Base-by-base conservation (phyloP, 441 rosid species). In the Gossypium gossypioides region DNA sequence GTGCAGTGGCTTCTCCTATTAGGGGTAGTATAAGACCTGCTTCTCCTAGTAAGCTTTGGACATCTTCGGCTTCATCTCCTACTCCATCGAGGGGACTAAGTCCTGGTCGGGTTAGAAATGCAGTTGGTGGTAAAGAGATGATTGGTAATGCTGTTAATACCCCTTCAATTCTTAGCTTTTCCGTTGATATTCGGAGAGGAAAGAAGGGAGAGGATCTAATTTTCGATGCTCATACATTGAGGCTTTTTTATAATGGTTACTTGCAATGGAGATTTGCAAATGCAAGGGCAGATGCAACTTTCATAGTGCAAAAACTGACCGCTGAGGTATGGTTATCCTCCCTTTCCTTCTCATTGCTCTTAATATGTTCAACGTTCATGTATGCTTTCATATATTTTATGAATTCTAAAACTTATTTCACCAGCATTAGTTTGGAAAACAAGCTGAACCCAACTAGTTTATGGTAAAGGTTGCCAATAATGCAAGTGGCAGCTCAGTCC, bases 101-200 rank as follows among this genome's bases (percentile, higher is more conserved):
- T 79, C 90, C 94, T 71, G 82, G 84, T 19, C 77, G 87, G 72
- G 81, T 74, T 75, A 87, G 88, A 56, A 80, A 78, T 78, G 81
- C 80, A 46, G 82, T 75, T 75, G 77, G 80, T 22, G 50, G 25
- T 54, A 54, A 54, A 19, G 58, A 61, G 6, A 70, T 72, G 37
- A 80, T 74, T 75, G 76, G 82, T 64, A 79, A 86, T 75, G 73
- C 84, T 76, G 68, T 75, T 72, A 77, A 72, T 62, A 78, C 58
- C 40, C 91, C 89, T 79, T 87, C 94, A 0, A 87, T 89, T 77
- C 86, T 89, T 70, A 80, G 89, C 77, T 89, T 87, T 77, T 85
- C 94, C 40, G 86, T 87, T 77, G 91, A 89, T 79, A 76, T 84
- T 50, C 84, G 88, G 83, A 84, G 94, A 70, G 91, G 90, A 61